Base-by-base conservation (phyloP, 2,329 filamentous ascomycete genomes). In the Myotisia sp. region DNA sequence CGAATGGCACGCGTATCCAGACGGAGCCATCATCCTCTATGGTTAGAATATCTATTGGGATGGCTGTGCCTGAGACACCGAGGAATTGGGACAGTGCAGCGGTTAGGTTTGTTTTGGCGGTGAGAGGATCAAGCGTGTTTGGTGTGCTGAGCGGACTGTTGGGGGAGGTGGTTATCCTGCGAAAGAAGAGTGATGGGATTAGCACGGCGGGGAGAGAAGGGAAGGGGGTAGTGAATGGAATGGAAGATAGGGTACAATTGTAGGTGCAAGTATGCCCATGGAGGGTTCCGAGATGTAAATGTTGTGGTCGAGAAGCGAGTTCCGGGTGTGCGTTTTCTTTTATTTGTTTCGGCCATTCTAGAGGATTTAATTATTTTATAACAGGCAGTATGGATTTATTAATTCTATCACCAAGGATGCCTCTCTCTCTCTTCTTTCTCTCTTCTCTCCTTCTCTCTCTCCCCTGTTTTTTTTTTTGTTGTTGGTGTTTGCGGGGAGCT, bases 1-100 rank as follows among this genome's bases (percentile, higher is more conserved):
- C 57, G 18, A 54, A 47, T 2, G 63, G 60, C 0, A 65, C 50
- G 22, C 63, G 54, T 9, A 66, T 54, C 61, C 62, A 67, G 5
- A 57, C 39, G 5, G 32, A 37, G 23, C 47, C 32, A 14, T 20
- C 24, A 1, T 29, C 20, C 22, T 44, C 41, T 12, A 61, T 44
- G 29, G 63, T 62, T 9, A 65, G 45, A 21, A 67, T 61, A 37
- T 67, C 64, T 32, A 67, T 52, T 2, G 60, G 46, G 24, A 67
- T 64, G 9, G 61, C 52, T 3, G 61, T 60, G 10, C 64, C 64
- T 3, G 55, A 54, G 5, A 65, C 38, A 1, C 64, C 64, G 28
- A 66, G 57, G 44, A 61, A 65, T 46, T 64, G 61, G 13, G 56
- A 55, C 1, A 67, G 51, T 2, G 63, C 63, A 26, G 62, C 51